Evolutionary conservation across 2,329 filamentous ascomycete genomes (phyloP).

Genomic region (Nectriaceae sp.): DNA sequence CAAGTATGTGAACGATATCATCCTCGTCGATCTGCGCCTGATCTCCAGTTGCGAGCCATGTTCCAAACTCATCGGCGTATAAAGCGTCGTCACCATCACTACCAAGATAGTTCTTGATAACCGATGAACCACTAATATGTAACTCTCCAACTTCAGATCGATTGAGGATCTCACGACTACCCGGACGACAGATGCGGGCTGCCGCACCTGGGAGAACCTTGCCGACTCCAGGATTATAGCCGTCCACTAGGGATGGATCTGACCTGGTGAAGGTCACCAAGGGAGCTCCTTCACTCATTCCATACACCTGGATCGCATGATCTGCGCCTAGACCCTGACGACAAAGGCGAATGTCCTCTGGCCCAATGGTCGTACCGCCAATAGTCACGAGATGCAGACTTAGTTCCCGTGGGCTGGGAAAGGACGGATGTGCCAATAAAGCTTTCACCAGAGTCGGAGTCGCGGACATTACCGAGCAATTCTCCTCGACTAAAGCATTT

Average conservation of each 20-base stretch:
- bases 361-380: constrained; percentile 33
- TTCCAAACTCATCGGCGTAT: constrained; percentile 35
- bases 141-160: constrained; percentile 41
- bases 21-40: constrained; percentile 40
- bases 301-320: constrained; percentile 41
- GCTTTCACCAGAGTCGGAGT: constrained; percentile 40
- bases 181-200: constrained; percentile 38
- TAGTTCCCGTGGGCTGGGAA: constrained; percentile 27
- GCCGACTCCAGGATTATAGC: constrained; percentile 42
- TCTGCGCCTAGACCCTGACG: constrained; percentile 32
- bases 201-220: constrained; percentile 42
- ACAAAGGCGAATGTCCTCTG: constrained; percentile 36
- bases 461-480: constrained; percentile 41
- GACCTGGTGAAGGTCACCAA: constrained; percentile 41
- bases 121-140: constrained; percentile 39
- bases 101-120: constrained; percentile 38
- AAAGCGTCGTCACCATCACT: constrained; percentile 31
- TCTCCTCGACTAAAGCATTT: constrained; percentile 32
- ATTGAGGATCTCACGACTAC: constrained; percentile 28
- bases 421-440: constrained; percentile 31
- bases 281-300: constrained; percentile 48
- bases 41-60: constrained; percentile 44
- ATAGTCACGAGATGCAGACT: constrained; percentile 37
- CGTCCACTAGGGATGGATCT: constrained; percentile 32
- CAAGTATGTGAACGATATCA: constrained; percentile 41